Conservation (phyloP, 2,329 filamentous ascomycete species). For the Alternaria infectoria region DNA sequence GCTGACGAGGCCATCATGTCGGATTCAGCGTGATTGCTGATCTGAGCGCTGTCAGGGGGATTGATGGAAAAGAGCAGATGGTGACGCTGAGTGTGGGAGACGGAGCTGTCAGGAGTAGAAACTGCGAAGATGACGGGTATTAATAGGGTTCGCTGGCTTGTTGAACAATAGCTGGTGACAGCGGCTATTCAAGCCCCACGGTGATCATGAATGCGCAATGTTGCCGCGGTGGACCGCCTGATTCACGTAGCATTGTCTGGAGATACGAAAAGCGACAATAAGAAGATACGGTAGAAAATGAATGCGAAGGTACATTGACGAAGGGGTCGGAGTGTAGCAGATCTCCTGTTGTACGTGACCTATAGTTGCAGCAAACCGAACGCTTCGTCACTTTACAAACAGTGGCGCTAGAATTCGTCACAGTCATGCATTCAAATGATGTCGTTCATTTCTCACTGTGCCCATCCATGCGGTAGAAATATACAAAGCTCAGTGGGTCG, state of each 20-base stretch:
- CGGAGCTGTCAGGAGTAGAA: background rate
- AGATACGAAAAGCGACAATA: background rate
- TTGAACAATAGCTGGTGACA: conserved; percentile 1
- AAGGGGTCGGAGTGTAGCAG: background rate
- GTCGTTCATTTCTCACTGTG: conserved; percentile 24
- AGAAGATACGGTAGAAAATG: background rate
- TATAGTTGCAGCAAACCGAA: conserved; percentile 1
- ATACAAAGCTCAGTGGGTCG: conserved; percentile 42
- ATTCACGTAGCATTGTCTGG: background rate
- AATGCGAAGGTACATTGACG: background rate
- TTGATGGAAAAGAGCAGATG: background rate
- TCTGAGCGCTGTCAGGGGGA: background rate
- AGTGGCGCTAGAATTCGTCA: background rate
- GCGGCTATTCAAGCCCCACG: conserved; percentile 2
- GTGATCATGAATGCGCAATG: conserved; percentile 3
- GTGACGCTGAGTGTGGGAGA: background rate
- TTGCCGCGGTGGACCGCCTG: background rate
- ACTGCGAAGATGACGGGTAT: background rate
- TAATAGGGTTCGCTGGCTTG: background rate
- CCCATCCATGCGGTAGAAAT: conserved; percentile 28
- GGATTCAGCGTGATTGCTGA: too few species aligned
- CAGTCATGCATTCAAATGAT: conserved; percentile 7
- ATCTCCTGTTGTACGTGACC: conserved; percentile 1
- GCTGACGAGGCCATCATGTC: background rate
- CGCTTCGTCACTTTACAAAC: conserved; percentile 23